Base-by-base conservation (phyloP, 1,284 basidiomycete genomes). In the Puccinia horiana region DNA sequence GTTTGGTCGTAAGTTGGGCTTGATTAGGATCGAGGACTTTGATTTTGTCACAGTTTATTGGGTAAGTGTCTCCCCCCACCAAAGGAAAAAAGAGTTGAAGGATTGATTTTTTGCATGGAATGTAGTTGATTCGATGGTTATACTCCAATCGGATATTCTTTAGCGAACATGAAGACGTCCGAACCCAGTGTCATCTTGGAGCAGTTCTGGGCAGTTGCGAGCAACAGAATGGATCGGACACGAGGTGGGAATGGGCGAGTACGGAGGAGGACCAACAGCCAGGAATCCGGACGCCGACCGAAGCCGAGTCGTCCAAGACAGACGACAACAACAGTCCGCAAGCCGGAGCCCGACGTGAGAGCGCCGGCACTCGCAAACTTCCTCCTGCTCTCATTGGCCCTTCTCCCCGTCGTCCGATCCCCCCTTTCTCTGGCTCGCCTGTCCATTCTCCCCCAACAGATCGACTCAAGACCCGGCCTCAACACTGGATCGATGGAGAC, bases 31-130 rank as follows among this genome's bases (percentile, higher is more conserved):
- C 14, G 92, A 93, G 84, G 93, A 94, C 86, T 92, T 92, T 11
- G 92, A 93, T 84, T 95, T 92, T 84, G 90, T 91, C 72, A 93
- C 93, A 0, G 90, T 93, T 3, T 94, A 93, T 86, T 94, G 93
- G 93, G 87, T 94, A 75, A 87, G 94, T 76, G 93, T 93, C 85
- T 2, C 88, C 42, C 40, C 26, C 32, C 14, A 56, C n/a, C 16
- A n/a, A n/a, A n/a, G n/a, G n/a, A n/a, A n/a, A n/a, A n/a, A n/a
- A n/a, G n/a, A n/a, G n/a, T n/a, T n/a, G n/a, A n/a, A 56, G n/a
- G 26, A 56, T 56, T 4, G 14, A 8, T 56, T 26, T 56, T n/a
- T 20, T 56, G 54, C 8, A 5, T 56, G 49, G 14, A 1, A 5
- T 23, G 61, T 11, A 80, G 78, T 29, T 80, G 6, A 26, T 80